Conservation (phyloP, 169 alveolate genomes). For the Plasmodium fragile region DNA sequence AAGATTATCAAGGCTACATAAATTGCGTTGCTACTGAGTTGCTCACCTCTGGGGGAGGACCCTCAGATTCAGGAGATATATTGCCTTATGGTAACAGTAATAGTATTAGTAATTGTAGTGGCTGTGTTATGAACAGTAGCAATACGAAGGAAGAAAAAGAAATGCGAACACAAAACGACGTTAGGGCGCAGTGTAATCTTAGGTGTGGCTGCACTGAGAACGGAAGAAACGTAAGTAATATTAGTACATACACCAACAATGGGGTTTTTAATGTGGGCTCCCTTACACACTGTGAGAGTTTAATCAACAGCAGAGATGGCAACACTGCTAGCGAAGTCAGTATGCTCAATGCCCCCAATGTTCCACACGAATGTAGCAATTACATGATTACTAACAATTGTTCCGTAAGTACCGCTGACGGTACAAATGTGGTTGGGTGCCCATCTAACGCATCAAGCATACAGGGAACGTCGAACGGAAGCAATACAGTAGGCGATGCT, state of each 20-base stretch:
- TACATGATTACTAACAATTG: not conserved
- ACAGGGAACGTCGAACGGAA: not conserved
- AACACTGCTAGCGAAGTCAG: not conserved
- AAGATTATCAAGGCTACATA: not conserved
- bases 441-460: not conserved
- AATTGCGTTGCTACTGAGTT: not conserved
- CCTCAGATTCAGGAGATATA: not conserved
- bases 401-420: not conserved
- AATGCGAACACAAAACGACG: not conserved
- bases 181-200: not conserved
- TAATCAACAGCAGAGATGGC: not conserved
- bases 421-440: not conserved
- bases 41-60: not conserved
- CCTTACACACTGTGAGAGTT: not conserved
- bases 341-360: not conserved
- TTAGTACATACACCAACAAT: not conserved
- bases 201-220: not conserved
- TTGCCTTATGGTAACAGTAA: not conserved
- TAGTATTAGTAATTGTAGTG: not conserved
- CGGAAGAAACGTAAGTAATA: not conserved
- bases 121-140: not conserved
- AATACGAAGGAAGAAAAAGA: not conserved
- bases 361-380: not conserved
- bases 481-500: not conserved
- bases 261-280: not conserved